Evolutionary conservation across 495 filamentous ascomycete genomes (phyloP).

Genomic region (Arthonia radiata): DNA sequence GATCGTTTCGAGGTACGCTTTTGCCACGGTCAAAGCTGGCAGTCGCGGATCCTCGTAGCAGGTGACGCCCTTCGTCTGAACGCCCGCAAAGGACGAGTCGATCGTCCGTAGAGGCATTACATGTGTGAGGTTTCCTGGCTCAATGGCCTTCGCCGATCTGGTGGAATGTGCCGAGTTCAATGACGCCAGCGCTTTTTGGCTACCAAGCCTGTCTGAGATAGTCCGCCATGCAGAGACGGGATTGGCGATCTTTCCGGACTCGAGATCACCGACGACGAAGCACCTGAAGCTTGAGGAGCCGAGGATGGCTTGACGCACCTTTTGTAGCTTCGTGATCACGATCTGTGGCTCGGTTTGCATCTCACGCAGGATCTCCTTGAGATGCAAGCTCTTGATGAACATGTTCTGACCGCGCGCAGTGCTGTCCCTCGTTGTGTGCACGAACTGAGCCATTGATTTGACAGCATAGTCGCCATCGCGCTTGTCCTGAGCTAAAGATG

Average conservation of each 20-base stretch:
- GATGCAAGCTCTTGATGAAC: constrained; percentile 67
- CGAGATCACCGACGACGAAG: constrained; percentile 58
- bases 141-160: constrained; percentile 46
- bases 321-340: constrained; percentile 50
- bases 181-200: constrained; percentile 24
- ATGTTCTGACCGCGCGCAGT: constrained; percentile 54
- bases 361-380: constrained; percentile 56
- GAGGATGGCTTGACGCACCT: constrained; percentile 48
- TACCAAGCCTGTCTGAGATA: constrained; percentile 21
- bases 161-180: constrained; percentile 32
- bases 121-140: constrained; percentile 46
- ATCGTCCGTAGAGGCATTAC: constrained; percentile 79
- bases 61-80: constrained; percentile 45
- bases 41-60: constrained; percentile 52
- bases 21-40: constrained; percentile 64
- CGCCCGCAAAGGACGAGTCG: constrained; percentile 72
- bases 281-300: constrained; percentile 62
- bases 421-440: constrained; percentile 43
- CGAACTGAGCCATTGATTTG: constrained; percentile 54
- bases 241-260: constrained; percentile 30
- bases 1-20: constrained; percentile 72
- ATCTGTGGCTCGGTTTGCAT: constrained; percentile 44
- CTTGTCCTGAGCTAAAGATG: constrained; percentile 84
- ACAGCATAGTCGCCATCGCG: constrained; percentile 64
- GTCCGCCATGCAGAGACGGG: constrained; percentile 70